A percentile compares a stretch with the other conserved stretches of the same genome.
Evolutionary conservation across 768 basidiomycete genomes (phyloP).

Genomic region (Podaxis carcinomalis): DNA sequence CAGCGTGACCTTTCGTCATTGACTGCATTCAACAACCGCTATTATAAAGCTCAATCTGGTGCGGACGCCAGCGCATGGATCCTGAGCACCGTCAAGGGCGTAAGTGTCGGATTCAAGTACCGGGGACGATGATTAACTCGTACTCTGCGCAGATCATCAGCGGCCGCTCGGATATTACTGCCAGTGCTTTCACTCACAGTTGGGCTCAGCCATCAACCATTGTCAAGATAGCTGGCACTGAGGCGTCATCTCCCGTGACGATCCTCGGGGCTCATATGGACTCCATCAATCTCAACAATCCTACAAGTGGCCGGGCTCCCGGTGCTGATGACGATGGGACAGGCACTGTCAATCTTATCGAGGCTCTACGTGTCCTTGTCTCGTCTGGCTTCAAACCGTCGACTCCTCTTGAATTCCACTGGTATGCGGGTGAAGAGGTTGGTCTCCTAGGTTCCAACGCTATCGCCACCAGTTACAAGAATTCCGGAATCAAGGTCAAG

Average conservation of each 20-base stretch:
- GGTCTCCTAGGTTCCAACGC: slow-evolving; percentile 50
- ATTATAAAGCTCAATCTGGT: slow-evolving; percentile 35
- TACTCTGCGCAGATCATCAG: slow-evolving; percentile 18
- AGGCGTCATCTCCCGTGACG: slow-evolving; percentile 25
- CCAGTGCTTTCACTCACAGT: slow-evolving; percentile 26
- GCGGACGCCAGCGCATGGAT: slow-evolving; percentile 35
- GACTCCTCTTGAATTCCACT: slow-evolving; percentile 43
- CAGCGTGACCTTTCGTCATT: slow-evolving; percentile 29
- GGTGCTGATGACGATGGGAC: slow-evolving; percentile 50
- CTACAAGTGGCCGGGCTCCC: slow-evolving; percentile 37
- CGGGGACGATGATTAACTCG: background rate
- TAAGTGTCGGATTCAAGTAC: slow-evolving; percentile 14
- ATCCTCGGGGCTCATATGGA: slow-evolving; percentile 41
- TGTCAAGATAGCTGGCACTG: slow-evolving; percentile 31
- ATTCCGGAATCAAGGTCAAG: slow-evolving; percentile 36
- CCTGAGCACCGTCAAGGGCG: slow-evolving; percentile 25
- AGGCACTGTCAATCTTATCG: slow-evolving; percentile 39
- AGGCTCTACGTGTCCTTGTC: slow-evolving; percentile 36
- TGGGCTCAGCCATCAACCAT: slow-evolving; percentile 32
- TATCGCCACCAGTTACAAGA: slow-evolving; percentile 46
- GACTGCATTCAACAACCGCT: slow-evolving; percentile 38
- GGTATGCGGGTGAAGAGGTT: slow-evolving; percentile 43
- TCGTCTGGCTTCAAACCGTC: slow-evolving; percentile 33
- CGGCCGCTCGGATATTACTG: slow-evolving; percentile 25
- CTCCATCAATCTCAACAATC: slow-evolving; percentile 34